A percentile compares a stretch with the other conserved stretches of the same genome.
phyloP scores from a whole-genome alignment of 768 basidiomycete species.

The Mycena indigotica region DNA sequence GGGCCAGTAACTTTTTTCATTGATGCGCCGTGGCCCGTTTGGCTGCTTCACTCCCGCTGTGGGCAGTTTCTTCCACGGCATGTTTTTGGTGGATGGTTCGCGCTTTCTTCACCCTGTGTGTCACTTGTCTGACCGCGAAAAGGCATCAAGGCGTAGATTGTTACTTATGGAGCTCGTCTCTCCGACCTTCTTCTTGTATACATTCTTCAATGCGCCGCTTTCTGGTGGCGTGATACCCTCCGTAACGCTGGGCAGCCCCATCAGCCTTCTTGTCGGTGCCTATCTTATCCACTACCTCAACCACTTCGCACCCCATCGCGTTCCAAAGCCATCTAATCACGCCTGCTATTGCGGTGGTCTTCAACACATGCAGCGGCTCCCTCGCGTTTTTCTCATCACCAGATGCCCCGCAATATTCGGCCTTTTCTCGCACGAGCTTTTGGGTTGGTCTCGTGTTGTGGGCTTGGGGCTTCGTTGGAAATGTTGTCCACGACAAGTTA shows the following conservation, averaged over 20 bases:
- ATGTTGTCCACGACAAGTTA: conserved; percentile 89
- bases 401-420: conserved; percentile 37
- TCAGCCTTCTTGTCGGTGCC: conserved; percentile 54
- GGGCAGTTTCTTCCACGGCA: conserved; percentile 41
- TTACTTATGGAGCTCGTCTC: conserved; percentile 77
- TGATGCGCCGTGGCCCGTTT: conserved; percentile 81
- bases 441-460: conserved; percentile 68
- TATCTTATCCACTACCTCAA: conserved; percentile 82
- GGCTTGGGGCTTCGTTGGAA: conserved; percentile 72
- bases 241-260: conserved; percentile 38
- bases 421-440: conserved; percentile 46
- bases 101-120: conserved; percentile 1
- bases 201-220: conserved; percentile 52
- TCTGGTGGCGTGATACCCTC: conserved; percentile 35
- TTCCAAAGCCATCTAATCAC: conserved; percentile 75
- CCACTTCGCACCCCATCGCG: conserved; percentile 78
- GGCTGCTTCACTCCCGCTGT: conserved; percentile 65
- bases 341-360: conserved; percentile 53
- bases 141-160: conserved; percentile 62
- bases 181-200: conserved; percentile 54
- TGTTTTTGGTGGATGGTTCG: conserved; percentile 62
- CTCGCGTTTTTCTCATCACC: conserved; percentile 70
- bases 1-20: conserved; percentile 49
- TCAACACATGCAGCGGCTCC: conserved; percentile 75
- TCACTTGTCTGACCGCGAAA: no score